Conservation (phyloP, 805 yeast genomes). For the Yamadazyma ubonensis region DNA sequence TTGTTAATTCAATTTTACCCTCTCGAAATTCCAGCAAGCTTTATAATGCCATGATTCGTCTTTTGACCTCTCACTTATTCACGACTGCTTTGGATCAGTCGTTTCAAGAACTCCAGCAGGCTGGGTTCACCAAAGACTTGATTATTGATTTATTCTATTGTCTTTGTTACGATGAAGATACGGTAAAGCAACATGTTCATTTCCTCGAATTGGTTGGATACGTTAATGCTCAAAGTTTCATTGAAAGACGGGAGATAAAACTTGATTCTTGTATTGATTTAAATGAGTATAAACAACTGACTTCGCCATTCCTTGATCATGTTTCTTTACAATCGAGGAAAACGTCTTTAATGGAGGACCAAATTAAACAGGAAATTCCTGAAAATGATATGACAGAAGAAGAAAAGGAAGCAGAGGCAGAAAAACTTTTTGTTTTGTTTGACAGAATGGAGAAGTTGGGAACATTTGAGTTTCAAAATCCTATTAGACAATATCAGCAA, state of each 20-base stretch:
- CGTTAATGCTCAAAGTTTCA: slow-evolving; percentile 15
- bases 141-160: slow-evolving; percentile 18
- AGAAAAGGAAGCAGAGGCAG: slow-evolving; percentile 46
- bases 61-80: slow-evolving; percentile 12
- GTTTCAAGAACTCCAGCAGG: slow-evolving; percentile 11
- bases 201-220: slow-evolving; percentile 26
- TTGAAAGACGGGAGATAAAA: slow-evolving; percentile 14
- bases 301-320: slow-evolving; percentile 17
- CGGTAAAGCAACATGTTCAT: slow-evolving; percentile 10
- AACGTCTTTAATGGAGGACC: slow-evolving; percentile 2
- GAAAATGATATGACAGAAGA: slow-evolving; percentile 32
- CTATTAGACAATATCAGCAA: slow-evolving; percentile 38
- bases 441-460: slow-evolving; percentile 40
- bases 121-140: slow-evolving; percentile 14
- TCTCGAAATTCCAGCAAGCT: slow-evolving; percentile 5
- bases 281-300: slow-evolving; percentile 14
- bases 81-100: slow-evolving; percentile 6
- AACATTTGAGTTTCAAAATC: slow-evolving; percentile 38
- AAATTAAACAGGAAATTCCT: not conserved
- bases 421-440: slow-evolving; percentile 39
- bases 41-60: slow-evolving; percentile 15
- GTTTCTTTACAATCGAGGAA: not conserved
- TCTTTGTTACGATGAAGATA: slow-evolving; percentile 15
- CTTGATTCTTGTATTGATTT: slow-evolving; percentile 19
- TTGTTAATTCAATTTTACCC: slow-evolving; percentile 12